A percentile compares a stretch with the other conserved stretches of the same genome.
phyloP scores from a whole-genome alignment of 352 stramenopile species.

The Globisporangium okanoganense region DNA sequence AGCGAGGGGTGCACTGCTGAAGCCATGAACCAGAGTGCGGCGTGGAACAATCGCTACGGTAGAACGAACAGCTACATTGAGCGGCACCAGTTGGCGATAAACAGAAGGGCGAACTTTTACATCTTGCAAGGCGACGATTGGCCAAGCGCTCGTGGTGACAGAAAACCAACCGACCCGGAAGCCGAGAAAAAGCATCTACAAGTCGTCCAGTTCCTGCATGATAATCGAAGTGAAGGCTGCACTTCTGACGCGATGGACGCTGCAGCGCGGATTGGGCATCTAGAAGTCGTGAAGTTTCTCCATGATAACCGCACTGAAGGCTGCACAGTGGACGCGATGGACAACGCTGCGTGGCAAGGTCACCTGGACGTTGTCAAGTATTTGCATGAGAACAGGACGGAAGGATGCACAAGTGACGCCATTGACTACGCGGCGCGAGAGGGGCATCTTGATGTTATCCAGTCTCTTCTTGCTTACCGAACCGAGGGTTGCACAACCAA shows the following conservation, averaged over 20 bases:
- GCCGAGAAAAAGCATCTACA: not conserved
- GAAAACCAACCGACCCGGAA: not conserved
- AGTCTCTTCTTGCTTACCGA: not conserved
- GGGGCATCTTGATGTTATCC: not conserved
- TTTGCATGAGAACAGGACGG: not conserved
- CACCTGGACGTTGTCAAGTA: not conserved
- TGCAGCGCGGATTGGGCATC: not conserved
- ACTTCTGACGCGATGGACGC: not conserved
- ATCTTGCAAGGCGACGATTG: not conserved
- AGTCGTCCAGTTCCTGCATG: not conserved
- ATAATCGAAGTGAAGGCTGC: not conserved
- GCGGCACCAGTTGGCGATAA: not conserved
- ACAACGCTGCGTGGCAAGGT: not conserved
- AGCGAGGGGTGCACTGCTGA: not conserved
- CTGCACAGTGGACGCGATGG: not conserved
- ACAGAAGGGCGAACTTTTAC: not conserved
- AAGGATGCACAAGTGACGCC: not conserved
- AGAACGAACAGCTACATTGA: not conserved
- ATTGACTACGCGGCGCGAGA: not conserved
- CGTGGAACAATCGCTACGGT: not conserved
- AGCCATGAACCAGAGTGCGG: not conserved
- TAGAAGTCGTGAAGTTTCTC: not conserved
- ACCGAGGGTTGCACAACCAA: not conserved
- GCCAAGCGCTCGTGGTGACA: not conserved
- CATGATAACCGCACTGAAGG: not conserved